Conservation (phyloP, 345 rosid genomes). For the Eucalyptus curtisii region DNA sequence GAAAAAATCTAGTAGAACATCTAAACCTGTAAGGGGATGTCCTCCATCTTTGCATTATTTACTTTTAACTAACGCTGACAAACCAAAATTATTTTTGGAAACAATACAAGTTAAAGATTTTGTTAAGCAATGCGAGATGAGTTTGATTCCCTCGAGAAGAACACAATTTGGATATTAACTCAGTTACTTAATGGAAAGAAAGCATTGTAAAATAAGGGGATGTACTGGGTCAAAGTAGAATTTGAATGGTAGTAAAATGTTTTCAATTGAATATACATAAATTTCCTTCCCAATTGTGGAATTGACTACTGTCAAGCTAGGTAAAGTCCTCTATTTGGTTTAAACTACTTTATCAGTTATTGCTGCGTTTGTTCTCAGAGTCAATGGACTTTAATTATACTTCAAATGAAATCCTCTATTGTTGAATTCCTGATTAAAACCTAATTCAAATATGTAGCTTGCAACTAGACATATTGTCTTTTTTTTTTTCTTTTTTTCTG, state of each 20-base stretch:
- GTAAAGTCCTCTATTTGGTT: neutral
- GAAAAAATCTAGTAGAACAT: too few species aligned
- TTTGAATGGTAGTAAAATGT: neutral
- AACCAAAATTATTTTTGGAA: too few species aligned
- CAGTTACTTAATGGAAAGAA: too few species aligned
- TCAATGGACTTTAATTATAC: neutral
- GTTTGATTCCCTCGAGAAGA: too few species aligned
- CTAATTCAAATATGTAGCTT: neutral
- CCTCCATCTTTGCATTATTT: too few species aligned
- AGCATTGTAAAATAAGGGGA: too few species aligned
- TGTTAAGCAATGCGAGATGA: too few species aligned
- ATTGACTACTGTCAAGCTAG: neutral
- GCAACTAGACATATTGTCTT: neutral
- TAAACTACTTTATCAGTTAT: neutral
- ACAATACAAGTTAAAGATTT: too few species aligned
- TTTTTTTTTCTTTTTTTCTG: neutral
- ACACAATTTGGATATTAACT: too few species aligned
- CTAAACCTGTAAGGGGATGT: too few species aligned
- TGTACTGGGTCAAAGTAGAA: neutral
- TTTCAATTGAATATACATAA: neutral
- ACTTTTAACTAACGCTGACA: fast-evolving
- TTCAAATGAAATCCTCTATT: too few species aligned
- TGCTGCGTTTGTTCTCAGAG: neutral
- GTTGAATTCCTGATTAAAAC: too few species aligned
- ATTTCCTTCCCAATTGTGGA: neutral